Evolutionary conservation across 2,329 filamentous ascomycete genomes (phyloP), one percentile per base, ranked within the genome.

Genomic region (Botrytis byssoidea): DNA sequence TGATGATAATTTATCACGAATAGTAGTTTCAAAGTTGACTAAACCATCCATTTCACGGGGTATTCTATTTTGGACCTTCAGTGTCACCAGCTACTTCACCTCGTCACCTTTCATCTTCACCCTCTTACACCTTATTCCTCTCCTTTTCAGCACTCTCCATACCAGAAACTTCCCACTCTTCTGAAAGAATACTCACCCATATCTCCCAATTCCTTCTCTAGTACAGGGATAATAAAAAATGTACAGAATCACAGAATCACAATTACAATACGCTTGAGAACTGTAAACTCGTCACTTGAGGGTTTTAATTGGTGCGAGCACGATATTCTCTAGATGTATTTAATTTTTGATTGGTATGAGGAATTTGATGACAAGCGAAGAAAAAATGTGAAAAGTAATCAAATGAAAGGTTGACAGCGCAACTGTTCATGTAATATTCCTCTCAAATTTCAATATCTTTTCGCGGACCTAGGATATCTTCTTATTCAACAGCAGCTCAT

Each of bases 1-100:
- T 5, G 4, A 51, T 51, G 12, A 16, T 14, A 0, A 55, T 16
- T n/a, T 0, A 51, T n/a, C 48, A 55, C 12, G 25, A n/a, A 55
- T 3, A n/a, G 16, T 14, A 16, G 4, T 16, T n/a, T 20, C 5
- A 55, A 4, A 55, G 25, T n/a, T 55, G 6, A 16, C 1, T 5
- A 1, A 14, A 5, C 3, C 2, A 6, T 2, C 25, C 25, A 3
- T n/a, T 16, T 16, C 2, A 55, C 12, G 25, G 22, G 10, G 22
- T 12, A 14, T 7, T n/a, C 14, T 4, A 7, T 51, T 51, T 14
- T 51, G 25, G 14, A 3, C 48, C 1, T 51, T 51, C 0, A 51
- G 1, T 25, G 10, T n/a, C 5, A n/a, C 25, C 25, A 55, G 16
- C 12, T 2, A n/a, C 12, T 5, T 51, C 48, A n/a, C 12, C 10